Percentiles rank a stretch among this genome's conserved stretches.
These are phyloP conservation scores for Fusarium haematococcum DNA, from an alignment of 2,329 filamentous ascomycete genomes.

Conservation along the genomic window DNA sequence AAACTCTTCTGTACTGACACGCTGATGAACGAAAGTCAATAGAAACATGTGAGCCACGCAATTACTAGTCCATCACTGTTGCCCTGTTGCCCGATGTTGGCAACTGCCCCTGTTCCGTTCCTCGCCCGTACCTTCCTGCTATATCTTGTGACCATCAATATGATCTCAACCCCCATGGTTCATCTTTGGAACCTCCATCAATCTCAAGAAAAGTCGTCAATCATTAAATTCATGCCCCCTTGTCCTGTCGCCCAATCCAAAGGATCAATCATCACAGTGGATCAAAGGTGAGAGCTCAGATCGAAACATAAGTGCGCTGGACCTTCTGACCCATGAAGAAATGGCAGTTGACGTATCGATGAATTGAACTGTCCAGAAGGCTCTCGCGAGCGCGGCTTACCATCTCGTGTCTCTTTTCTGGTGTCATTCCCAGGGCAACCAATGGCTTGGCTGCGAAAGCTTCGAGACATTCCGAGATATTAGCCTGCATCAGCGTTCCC, in stretches of 20 bases:
- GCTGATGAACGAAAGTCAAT: not conserved
- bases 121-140: not conserved
- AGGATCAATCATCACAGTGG: not conserved
- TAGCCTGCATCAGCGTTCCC: constrained; percentile 58
- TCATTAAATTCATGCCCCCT: not conserved
- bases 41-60: not conserved
- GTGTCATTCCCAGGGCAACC: constrained; percentile 50
- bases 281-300: not conserved
- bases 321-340: constrained; percentile 59
- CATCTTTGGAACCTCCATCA: not conserved
- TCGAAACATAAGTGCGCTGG: not conserved
- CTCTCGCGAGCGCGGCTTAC: constrained; percentile 48
- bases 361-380: constrained; percentile 50
- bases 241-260: not conserved
- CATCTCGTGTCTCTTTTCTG: constrained; percentile 50
- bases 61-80: not conserved
- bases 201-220: not conserved
- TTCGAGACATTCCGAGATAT: constrained; percentile 56
- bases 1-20: not conserved
- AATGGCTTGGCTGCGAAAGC: constrained; percentile 57
- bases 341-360: constrained; percentile 58
- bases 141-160: not conserved
- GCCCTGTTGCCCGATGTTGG: not conserved
- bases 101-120: not conserved
- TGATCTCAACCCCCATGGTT: not conserved